Conservation (phyloP, 192 early-diverging fungal genomes). For the Lobosporangium transversale region DNA sequence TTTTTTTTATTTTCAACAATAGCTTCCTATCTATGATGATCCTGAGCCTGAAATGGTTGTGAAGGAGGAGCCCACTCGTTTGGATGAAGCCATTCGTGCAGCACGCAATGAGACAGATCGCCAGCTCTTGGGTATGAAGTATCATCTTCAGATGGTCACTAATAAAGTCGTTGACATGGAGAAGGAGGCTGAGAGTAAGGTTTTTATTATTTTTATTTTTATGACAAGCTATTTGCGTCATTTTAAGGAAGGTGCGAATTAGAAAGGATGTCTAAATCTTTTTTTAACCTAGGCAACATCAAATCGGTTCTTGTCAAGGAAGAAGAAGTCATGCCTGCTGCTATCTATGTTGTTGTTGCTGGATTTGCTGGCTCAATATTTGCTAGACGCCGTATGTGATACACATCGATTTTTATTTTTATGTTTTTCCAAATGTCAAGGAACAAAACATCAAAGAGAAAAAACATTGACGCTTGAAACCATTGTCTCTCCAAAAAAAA, state of each 20-base stretch:
- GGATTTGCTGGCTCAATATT: slow-evolving; percentile 49
- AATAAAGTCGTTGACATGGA: slow-evolving; percentile 52
- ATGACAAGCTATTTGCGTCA: too few relatives aligned
- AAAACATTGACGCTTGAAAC: not conserved
- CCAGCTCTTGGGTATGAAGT: slow-evolving; percentile 51
- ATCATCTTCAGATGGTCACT: slow-evolving; percentile 49
- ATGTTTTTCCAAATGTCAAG: too few relatives aligned
- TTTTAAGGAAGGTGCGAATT: too few relatives aligned
- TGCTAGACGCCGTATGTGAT: slow-evolving; percentile 39
- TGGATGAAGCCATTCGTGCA: slow-evolving; percentile 47
- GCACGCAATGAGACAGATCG: slow-evolving; percentile 53
- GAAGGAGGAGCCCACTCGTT: slow-evolving; percentile 50
- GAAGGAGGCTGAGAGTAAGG: slow-evolving; percentile 52
- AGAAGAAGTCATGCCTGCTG: slow-evolving; percentile 53
- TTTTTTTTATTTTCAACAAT: not conserved
- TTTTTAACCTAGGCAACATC: slow-evolving; percentile 25
- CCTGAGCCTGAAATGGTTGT: slow-evolving; percentile 52
- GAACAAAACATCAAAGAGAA: too few relatives aligned
- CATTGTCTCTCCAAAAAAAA: too few relatives aligned
- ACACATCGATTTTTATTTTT: not conserved
- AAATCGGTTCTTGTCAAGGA: slow-evolving; percentile 53
- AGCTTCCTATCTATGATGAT: slow-evolving; percentile 51
- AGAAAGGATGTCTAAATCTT: too few relatives aligned
- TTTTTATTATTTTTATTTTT: not conserved
- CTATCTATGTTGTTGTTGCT: slow-evolving; percentile 49